These are phyloP conservation scores for Monilinia polystroma DNA, from an alignment of 2,329 filamentous ascomycete genomes.

Conservation along the genomic window DNA sequence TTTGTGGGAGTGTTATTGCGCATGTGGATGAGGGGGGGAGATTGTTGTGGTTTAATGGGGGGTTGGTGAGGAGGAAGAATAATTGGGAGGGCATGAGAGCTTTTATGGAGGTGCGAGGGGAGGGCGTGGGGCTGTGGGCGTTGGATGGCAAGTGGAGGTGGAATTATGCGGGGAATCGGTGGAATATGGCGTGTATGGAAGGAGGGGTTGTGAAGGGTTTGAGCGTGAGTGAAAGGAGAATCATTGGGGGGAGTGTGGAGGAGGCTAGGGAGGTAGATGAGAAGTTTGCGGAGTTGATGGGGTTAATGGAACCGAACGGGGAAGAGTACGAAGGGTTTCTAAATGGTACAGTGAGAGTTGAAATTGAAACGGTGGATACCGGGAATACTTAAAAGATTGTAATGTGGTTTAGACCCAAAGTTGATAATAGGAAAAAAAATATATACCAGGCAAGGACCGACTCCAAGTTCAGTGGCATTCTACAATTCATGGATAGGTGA, in stretches of 20 bases:
- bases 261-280: background rate
- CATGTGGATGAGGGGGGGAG: slow-evolving; percentile 44
- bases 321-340: background rate
- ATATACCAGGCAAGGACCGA: background rate
- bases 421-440: background rate
- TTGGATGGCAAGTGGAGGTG: slow-evolving; percentile 5
- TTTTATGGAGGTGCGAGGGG: slow-evolving; percentile 45
- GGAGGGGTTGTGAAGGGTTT: slow-evolving; percentile 12
- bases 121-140: slow-evolving; percentile 32
- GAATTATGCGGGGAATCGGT: slow-evolving; percentile 29
- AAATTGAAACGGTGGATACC: background rate
- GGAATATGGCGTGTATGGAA: slow-evolving; percentile 45
- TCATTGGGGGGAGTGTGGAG: slow-evolving; percentile 2
- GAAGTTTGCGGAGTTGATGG: background rate
- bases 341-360: background rate
- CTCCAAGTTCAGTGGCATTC: no score
- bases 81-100: slow-evolving; percentile 39
- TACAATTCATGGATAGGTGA: no score
- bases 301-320: background rate
- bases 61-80: slow-evolving; percentile 43
- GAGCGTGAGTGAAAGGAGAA: background rate
- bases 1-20: slow-evolving; percentile 39
- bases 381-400: background rate
- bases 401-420: background rate
- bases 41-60: slow-evolving; percentile 48